Evolutionary conservation across 1,284 basidiomycete species (phyloP).

Genomic region (Ustilago sp.): DNA sequence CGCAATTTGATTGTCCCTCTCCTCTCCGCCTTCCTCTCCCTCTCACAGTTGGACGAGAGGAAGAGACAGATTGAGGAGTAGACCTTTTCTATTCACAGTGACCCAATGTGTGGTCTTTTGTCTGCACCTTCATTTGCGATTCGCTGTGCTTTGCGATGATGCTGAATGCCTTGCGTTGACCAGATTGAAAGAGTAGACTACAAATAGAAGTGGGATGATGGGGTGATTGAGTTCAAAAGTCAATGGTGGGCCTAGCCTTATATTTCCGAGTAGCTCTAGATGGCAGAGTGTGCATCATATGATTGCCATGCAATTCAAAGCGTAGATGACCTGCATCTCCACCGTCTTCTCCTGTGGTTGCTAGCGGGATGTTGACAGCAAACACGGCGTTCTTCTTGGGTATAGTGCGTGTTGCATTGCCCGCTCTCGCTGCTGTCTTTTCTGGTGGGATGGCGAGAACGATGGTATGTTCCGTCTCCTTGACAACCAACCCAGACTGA

Average conservation of each 20-base stretch:
- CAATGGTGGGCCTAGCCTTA: conserved; percentile 49
- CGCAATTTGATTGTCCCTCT: conserved; percentile 4
- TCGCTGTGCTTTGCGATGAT: not conserved
- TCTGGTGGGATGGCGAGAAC: conserved; percentile 26
- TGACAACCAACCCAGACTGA: conserved; percentile 41
- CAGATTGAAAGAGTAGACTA: conserved; percentile 1
- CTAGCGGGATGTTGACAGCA: conserved; percentile 38
- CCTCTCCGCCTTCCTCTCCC: conserved; percentile 11
- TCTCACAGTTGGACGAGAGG: not conserved
- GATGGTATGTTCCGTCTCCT: conserved; percentile 49
- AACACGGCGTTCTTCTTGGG: conserved; percentile 54
- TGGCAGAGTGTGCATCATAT: conserved; percentile 54
- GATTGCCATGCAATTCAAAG: conserved; percentile 52
- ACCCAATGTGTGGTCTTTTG: not conserved
- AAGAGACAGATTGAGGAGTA: conserved; percentile 4
- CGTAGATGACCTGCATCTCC: conserved; percentile 18
- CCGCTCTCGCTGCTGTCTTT: not conserved
- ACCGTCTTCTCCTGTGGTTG: not conserved
- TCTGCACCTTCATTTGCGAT: not conserved
- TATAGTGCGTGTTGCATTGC: conserved; percentile 28
- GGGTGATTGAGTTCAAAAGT: conserved; percentile 24
- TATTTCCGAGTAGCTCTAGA: conserved; percentile 50
- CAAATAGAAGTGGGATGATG: conserved; percentile 17
- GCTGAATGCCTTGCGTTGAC: not conserved
- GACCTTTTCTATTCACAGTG: not conserved